phyloP scores from a whole-genome alignment of 352 stramenopile genomes.

The Phytophthora colocasiae region DNA sequence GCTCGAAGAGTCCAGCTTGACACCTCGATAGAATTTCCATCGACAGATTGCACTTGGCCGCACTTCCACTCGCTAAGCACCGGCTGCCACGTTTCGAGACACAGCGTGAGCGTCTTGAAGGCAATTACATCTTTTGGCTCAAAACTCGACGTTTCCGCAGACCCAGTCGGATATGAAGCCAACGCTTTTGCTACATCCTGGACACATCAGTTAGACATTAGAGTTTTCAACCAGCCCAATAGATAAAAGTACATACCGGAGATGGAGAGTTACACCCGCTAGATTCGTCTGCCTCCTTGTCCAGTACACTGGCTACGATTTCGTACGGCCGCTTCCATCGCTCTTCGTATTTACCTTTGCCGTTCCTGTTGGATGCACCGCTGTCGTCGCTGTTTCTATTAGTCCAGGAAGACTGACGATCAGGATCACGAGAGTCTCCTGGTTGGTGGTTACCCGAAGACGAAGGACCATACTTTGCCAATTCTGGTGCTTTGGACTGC shows the following conservation, averaged over 20 bases:
- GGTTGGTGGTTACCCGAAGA: constrained; percentile 16
- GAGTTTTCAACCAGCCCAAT: not conserved
- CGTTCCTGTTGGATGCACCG: constrained; percentile 21
- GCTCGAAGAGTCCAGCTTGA: constrained; percentile 26
- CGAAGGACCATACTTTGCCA: constrained; percentile 70
- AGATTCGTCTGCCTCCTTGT: constrained; percentile 24
- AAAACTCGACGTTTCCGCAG: constrained; percentile 25
- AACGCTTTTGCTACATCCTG: constrained; percentile 45
- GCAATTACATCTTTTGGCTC: constrained; percentile 61
- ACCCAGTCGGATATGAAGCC: constrained; percentile 31
- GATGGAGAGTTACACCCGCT: not conserved
- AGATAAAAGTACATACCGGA: constrained; percentile 20
- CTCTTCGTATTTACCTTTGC: constrained; percentile 52
- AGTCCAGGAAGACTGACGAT: not conserved
- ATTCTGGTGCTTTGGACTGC: constrained; percentile 25
- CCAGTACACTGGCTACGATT: constrained; percentile 69
- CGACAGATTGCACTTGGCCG: constrained; percentile 42
- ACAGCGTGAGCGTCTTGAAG: constrained; percentile 81
- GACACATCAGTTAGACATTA: not conserved
- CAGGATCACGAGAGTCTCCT: not conserved
- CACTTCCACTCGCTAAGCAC: constrained; percentile 74
- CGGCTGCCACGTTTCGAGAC: constrained; percentile 81
- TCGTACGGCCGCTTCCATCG: constrained; percentile 86
- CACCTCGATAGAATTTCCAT: constrained; percentile 26
- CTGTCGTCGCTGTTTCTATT: constrained; percentile 1